These are phyloP conservation scores for slime mould (Dictyostelium discoideum) DNA, from an alignment of 78 protist genomes.

Conservation along the genomic window DNA sequence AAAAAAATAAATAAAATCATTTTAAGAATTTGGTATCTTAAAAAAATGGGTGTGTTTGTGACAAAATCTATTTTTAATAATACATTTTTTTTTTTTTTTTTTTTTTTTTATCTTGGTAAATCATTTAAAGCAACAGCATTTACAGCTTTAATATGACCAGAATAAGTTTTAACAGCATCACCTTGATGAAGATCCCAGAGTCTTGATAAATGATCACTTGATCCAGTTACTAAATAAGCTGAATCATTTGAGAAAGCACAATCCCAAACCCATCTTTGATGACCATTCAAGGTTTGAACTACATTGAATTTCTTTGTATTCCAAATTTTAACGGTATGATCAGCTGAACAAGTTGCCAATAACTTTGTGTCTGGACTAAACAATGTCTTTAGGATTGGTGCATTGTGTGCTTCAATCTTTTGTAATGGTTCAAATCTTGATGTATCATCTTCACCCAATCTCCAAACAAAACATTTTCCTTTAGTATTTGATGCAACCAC, in stretches of 20 bases:
- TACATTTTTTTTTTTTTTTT: not conserved
- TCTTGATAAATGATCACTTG: constrained; percentile 91
- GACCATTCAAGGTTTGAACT: constrained; percentile 87
- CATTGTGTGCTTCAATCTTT: constrained; percentile 86
- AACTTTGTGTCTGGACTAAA: constrained; percentile 90
- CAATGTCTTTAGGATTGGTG: constrained; percentile 86
- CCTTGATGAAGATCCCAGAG: constrained; percentile 96
- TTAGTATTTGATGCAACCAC: constrained; percentile 91
- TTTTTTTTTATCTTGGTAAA: constrained; percentile 46
- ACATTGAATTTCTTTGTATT: constrained; percentile 59
- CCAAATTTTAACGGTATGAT: constrained; percentile 91
- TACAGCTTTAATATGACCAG: constrained; percentile 94
- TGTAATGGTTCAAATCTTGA: constrained; percentile 66
- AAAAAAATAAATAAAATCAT: no score
- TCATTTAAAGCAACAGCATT: constrained; percentile 91
- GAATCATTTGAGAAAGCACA: constrained; percentile 96
- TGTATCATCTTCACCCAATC: constrained; percentile 79
- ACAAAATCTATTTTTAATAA: no score
- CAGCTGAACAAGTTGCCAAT: constrained; percentile 96
- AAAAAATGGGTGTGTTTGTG: no score
- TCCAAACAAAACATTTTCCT: constrained; percentile 91
- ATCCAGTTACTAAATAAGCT: constrained; percentile 94
- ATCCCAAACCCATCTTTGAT: constrained; percentile 99
- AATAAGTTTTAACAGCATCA: constrained; percentile 85
- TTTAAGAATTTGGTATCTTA: no score